Conservation (phyloP, 768 basidiomycete genomes). For the Lyophyllum atratum region DNA sequence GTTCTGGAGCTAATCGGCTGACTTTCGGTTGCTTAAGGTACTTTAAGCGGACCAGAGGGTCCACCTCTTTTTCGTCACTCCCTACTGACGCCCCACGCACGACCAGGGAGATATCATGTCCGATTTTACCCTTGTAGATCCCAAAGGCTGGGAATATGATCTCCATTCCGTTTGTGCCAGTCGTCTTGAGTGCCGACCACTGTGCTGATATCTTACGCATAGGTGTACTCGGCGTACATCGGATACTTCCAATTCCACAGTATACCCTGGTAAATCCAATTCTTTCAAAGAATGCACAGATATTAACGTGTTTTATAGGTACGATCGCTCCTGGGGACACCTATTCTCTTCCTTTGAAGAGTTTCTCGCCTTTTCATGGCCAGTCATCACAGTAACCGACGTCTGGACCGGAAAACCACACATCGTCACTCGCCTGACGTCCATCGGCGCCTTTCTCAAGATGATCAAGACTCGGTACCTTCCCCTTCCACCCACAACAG, state of each 20-base stretch:
- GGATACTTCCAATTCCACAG: conserved; percentile 74
- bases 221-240: conserved; percentile 76
- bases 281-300: conserved; percentile 37
- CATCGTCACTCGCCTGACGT: conserved; percentile 75
- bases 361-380: conserved; percentile 84
- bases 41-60: not conserved
- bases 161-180: conserved; percentile 64
- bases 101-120: conserved; percentile 39
- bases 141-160: conserved; percentile 79
- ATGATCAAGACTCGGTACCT: conserved; percentile 83
- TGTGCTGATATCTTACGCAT: conserved; percentile 2
- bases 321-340: conserved; percentile 79
- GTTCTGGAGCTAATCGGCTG: not conserved
- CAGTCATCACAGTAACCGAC: conserved; percentile 77
- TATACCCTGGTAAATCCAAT: conserved; percentile 56
- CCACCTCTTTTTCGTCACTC: not conserved
- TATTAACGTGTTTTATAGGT: conserved; percentile 43
- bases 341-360: conserved; percentile 78
- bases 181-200: not conserved
- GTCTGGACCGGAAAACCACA: conserved; percentile 70
- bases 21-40: not conserved
- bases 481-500: not conserved
- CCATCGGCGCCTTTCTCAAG: conserved; percentile 74
- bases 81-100: not conserved
- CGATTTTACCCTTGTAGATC: conserved; percentile 74